These are phyloP conservation scores for Trifolium subterraneum DNA, from an alignment of 306 rosid species.

Conservation along the genomic window DNA sequence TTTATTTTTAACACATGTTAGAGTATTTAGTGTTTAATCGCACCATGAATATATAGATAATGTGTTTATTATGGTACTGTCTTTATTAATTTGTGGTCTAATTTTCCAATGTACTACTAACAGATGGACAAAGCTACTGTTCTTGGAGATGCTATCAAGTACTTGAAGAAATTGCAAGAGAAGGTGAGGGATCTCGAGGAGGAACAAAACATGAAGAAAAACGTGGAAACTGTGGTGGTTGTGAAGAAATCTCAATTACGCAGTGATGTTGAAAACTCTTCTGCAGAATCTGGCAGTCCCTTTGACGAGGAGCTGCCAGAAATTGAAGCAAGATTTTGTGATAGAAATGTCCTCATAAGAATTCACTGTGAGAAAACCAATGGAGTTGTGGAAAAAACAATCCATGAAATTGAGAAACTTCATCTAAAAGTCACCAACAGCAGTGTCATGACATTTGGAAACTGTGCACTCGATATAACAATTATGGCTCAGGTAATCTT, in stretches of 20 bases:
- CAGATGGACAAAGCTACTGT: slow-evolving; percentile 97
- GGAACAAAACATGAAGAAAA: slow-evolving; percentile 64
- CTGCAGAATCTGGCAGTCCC: slow-evolving; percentile 37
- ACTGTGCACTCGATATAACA: slow-evolving; percentile 77
- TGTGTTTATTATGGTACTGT: neutral
- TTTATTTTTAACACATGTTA: neutral
- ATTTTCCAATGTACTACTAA: slow-evolving; percentile 29
- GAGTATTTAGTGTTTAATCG: neutral
- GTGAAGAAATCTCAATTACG: slow-evolving; percentile 69
- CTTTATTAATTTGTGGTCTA: neutral
- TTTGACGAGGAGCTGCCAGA: slow-evolving; percentile 66
- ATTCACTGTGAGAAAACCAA: slow-evolving; percentile 84
- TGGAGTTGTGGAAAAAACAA: slow-evolving; percentile 64
- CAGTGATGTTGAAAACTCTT: slow-evolving; percentile 44
- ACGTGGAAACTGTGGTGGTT: slow-evolving; percentile 67
- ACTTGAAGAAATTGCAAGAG: slow-evolving; percentile 83
- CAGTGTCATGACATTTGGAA: slow-evolving; percentile 75
- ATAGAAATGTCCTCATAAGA: slow-evolving; percentile 74
- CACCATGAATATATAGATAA: neutral
- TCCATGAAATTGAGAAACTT: slow-evolving; percentile 70
- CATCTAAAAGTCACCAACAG: slow-evolving; percentile 67
- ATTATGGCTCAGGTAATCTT: slow-evolving; percentile 71
- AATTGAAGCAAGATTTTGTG: slow-evolving; percentile 85
- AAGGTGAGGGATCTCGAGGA: slow-evolving; percentile 76
- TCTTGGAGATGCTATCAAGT: slow-evolving; percentile 88